Base-by-base conservation (phyloP, 2,329 filamentous ascomycete genomes). In the Colletotrichum plurivorum region DNA sequence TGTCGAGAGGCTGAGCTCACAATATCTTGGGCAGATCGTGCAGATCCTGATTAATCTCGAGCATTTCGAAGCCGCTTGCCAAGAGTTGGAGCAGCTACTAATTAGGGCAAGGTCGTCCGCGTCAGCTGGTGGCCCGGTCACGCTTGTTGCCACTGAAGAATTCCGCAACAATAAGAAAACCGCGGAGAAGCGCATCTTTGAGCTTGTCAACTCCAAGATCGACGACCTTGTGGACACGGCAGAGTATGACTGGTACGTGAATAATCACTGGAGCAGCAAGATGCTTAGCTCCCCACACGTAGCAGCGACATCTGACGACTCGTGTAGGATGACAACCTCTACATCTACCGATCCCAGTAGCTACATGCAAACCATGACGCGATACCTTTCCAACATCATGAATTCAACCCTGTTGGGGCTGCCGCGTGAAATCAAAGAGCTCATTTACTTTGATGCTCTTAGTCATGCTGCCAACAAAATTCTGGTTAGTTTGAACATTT, bases 11-110 rank as follows among this genome's bases (percentile, higher is more conserved):
- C 87, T 99, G 7, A 92, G 90, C 74, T 97, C 94, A 2, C 95
- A 98, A 78, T 98, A 99, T 77, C 88, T 98, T 2, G 96, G 96
- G 3, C 96, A 99, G 79, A 98, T 99, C 72, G 96, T 99, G 25
- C 96, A 99, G 78, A 99, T 99, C 73, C 86, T 99, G 60, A 99
- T 97, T 76, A 99, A 99, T 77, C 84, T 99, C 18, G 95, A 98
- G 78, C 94, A 99, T 80, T 98, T 99, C 78, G 95, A 98, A 81
- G 93, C 89, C 55, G 96, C 96, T 5, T 98, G 96, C 77, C 89
- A 91, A 74, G 94, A 98, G 76, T 86, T 99, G 0, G 95, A 99
- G 82, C 88, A 92, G 66, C 86, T 98, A 2, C 87, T 99, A 45
- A 94, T 95, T 60, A 89, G 93, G 74, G 94, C 94, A 2, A 90